phyloP scores from a whole-genome alignment of 768 basidiomycete species.

The Exsudoporus frostii region DNA sequence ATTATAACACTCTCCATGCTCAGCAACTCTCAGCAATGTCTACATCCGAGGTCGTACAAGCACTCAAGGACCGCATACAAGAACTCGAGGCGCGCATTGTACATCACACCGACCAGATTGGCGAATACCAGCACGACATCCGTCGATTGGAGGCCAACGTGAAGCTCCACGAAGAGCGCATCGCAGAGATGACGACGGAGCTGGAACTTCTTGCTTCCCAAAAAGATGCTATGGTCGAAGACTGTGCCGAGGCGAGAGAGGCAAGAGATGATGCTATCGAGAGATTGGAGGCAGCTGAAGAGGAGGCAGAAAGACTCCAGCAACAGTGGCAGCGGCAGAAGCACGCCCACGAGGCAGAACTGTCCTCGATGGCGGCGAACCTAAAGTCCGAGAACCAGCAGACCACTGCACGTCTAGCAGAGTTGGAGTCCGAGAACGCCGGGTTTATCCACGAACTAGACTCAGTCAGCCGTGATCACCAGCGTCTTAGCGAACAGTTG shows the following conservation, averaged over 20 bases:
- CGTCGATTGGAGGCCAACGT: constrained; percentile 73
- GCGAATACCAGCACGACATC: constrained; percentile 77
- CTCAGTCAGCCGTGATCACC: constrained; percentile 6
- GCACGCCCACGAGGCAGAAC: constrained; percentile 32
- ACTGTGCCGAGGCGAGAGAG: constrained; percentile 75
- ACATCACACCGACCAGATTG: constrained; percentile 70
- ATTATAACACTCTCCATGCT: constrained; percentile 60
- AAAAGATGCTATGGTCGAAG: constrained; percentile 81
- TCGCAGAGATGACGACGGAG: constrained; percentile 67
- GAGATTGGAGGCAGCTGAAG: constrained; percentile 58
- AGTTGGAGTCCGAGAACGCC: constrained; percentile 16
- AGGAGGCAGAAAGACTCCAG: constrained; percentile 50
- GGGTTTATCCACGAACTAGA: constrained; percentile 14
- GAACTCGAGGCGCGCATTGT: constrained; percentile 65
- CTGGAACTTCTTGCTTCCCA: constrained; percentile 62
- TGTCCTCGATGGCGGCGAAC: constrained; percentile 40
- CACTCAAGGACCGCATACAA: constrained; percentile 61
- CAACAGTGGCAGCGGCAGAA: constrained; percentile 19
- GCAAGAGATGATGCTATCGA: constrained; percentile 62
- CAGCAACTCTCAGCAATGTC: constrained; percentile 67
- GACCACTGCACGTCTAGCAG: constrained; percentile 14
- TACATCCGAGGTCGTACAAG: constrained; percentile 48
- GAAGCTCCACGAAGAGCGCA: constrained; percentile 68
- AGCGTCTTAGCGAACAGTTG: constrained; percentile 10
- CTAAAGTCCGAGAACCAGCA: constrained; percentile 34